These are phyloP conservation scores for Geum urbanum DNA, from an alignment of 306 rosid genomes.

Conservation along the genomic window DNA sequence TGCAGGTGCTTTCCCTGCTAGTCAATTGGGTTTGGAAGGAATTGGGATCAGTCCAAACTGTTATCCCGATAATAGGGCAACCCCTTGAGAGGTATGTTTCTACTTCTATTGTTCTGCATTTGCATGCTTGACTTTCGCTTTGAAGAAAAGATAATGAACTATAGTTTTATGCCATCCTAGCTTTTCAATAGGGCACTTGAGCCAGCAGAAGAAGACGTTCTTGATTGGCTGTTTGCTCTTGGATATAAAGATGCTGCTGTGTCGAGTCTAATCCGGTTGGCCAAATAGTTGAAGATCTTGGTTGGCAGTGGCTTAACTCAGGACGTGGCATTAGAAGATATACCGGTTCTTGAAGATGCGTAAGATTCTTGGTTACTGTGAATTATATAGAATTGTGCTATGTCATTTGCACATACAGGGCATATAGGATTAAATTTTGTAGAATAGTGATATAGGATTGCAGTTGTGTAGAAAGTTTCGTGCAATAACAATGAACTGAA, in stretches of 20 bases:
- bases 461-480: constrained; percentile 19
- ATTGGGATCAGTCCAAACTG: constrained; percentile 65
- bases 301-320: constrained; percentile 27
- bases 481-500: not conserved
- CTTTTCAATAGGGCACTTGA: constrained; percentile 71
- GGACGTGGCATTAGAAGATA: constrained; percentile 15
- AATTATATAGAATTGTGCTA: constrained; percentile 17
- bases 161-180: constrained; percentile 22
- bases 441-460: not conserved
- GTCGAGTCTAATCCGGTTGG: constrained; percentile 65
- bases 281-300: constrained; percentile 46
- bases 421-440: not conserved
- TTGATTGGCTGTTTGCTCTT: constrained; percentile 71
- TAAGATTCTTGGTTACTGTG: not conserved
- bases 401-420: constrained; percentile 20
- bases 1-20: too few species aligned
- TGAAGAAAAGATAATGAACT: not conserved
- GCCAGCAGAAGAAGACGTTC: constrained; percentile 77
- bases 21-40: constrained; percentile 65
- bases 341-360: constrained; percentile 20
- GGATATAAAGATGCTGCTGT: constrained; percentile 84
- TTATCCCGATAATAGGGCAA: constrained; percentile 50
- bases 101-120: not conserved
- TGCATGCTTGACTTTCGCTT: not conserved
- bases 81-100: constrained; percentile 44